Evolutionary conservation across 2,329 filamentous ascomycete species (phyloP), one percentile per base, ranked within the genome.

Genomic region (Periconia sp.): DNA sequence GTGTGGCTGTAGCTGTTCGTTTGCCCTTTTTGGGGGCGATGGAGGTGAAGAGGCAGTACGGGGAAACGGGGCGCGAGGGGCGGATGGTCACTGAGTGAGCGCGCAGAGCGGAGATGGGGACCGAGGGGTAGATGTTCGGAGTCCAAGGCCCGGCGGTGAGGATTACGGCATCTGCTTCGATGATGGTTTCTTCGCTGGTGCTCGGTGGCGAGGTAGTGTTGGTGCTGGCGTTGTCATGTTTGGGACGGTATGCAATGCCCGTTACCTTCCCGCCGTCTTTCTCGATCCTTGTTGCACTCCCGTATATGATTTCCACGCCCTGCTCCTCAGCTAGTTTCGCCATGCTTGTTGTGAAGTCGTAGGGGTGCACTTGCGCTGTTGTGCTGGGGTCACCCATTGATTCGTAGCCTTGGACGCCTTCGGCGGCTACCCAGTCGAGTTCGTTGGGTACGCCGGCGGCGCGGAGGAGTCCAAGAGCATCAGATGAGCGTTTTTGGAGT

Each of bases 351-450:
- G 94, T 97, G 69, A 99, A 97, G 43, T 91, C 86, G 57, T 88
- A 90, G 0, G 94, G 94, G 66, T 99, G 93, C 2, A 97, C 93
- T 74, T 99, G 94, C 0, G 94, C 90, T 1, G 94, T 97, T 56
- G 91, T 90, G 1, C 82, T 82, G 0, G 86, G 84, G 2, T 85
- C 87, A 2, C 91, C 91, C 91, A 97, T 97, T 68, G 88, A 85
- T 33, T 90, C 85, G 74, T 96, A 97, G 18, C 80, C 79, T 49
- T 78, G 77, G 19, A 96, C 76, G 2, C 86, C 77, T 5, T 87
- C 84, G 1, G 82, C 76, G 49, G 89, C 84, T 41, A 97, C 80
- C 92, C 92, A 99, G 72, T 96, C 88, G 13, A 97, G 78, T 58
- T 95, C 91, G 14, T 81, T 68, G 0, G 94, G 93, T 1, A 96